phyloP scores from a whole-genome alignment of 2,329 filamentous ascomycete genomes.

The Nemania bipapillata region DNA sequence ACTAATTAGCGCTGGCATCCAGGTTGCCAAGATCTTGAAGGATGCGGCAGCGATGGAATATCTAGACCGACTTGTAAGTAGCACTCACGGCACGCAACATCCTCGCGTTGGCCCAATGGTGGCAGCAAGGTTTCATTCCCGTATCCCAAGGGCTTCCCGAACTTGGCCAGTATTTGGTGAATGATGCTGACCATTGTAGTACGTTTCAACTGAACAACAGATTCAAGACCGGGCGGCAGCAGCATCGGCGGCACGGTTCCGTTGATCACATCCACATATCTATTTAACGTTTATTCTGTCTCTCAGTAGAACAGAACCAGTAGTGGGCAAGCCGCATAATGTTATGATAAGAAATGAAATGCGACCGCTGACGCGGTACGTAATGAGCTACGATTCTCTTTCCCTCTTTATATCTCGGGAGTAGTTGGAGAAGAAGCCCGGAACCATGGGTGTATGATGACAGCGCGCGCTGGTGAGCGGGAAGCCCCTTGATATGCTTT shows the following conservation, averaged over 20 bases:
- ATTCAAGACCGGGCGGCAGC: conserved; percentile 73
- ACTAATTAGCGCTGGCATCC: conserved; percentile 85
- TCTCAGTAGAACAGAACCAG: conserved; percentile 30
- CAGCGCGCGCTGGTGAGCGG: conserved; percentile 8
- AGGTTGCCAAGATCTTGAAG: conserved; percentile 87
- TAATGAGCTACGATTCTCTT: conserved; percentile 46
- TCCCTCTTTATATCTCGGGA: conserved; percentile 20
- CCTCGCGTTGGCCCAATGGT: not conserved
- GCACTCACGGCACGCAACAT: not conserved
- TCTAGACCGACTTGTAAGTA: conserved; percentile 71
- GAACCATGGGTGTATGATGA: conserved; percentile 25
- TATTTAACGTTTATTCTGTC: conserved; percentile 40
- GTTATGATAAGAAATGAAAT: conserved; percentile 39
- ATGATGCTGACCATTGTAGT: conserved; percentile 52
- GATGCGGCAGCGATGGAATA: conserved; percentile 86
- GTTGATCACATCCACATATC: conserved; percentile 45
- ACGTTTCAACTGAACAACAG: conserved; percentile 81
- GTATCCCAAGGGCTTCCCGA: conserved; percentile 7
- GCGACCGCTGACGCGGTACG: conserved; percentile 38
- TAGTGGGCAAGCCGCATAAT: conserved; percentile 37
- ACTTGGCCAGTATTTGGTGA: conserved; percentile 1
- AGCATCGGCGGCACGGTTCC: conserved; percentile 57
- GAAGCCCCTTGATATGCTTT: conserved; percentile 27
- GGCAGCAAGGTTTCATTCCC: not conserved
- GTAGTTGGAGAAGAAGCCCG: conserved; percentile 28